Evolutionary conservation across 306 rosid genomes (phyloP), one percentile per base, ranked within the genome.

Genomic region (Castanopsis chinensis): DNA sequence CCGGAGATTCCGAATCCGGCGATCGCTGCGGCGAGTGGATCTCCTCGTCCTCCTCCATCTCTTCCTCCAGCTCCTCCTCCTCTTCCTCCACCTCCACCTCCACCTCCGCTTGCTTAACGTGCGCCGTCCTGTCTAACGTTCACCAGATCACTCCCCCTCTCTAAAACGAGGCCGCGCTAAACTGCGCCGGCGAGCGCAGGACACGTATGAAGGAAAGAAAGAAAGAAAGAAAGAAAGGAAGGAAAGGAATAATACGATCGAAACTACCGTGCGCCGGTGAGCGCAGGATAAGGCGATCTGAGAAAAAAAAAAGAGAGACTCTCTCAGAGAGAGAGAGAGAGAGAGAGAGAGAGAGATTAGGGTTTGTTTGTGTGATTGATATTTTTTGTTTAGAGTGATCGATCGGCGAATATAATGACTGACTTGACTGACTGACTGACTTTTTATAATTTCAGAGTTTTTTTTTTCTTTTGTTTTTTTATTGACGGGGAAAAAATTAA

Each of bases 21-120:
- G 98, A 89, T 6, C 77, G 83, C 49, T 83, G 83, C 0, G 94
- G 83, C 0, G 94, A 91, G 58, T 81, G 97, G 91, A 92, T 92
- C 91, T 94, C 97, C 51, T 92, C 97, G 60, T 92, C 98, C 37
- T 90, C 98, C 57, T 94, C 94, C 97, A 94, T 91, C 5, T 61
- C 2, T 7, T 61, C 2, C 8, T 19, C 53, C 17, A 49, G 5
- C 1, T 49, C 53, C 53, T 49, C 53, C 53, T 7, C 51, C 51
- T 43, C 13, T 12, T 2, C 45, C 45, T 7, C 45, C 41, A 1
- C 41, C 35, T 4, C 35, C 45, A 41, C 45, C 11, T 23, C 41
- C 41, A 35, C 41, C 41, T 49, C 17, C 53, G 53, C 53, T 49
- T 12, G 53, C 17, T 49, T 49, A 49, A 49, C 53, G 53, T 49